Evolutionary conservation across 371 early-diverging fungal species (phyloP).

Genomic region (Apophysomyces variabilis): DNA sequence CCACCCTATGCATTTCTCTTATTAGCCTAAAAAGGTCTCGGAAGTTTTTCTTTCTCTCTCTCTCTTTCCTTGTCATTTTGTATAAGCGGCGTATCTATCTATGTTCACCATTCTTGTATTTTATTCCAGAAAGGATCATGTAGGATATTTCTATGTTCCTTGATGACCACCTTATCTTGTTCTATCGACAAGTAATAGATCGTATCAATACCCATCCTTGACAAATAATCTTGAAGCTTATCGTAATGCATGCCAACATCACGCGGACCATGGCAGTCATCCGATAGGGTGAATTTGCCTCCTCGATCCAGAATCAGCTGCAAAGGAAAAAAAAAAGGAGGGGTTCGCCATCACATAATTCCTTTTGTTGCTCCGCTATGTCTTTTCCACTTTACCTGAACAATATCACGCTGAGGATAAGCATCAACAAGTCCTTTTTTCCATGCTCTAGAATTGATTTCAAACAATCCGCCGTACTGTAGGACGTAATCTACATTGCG

Average conservation of each 20-base stretch:
- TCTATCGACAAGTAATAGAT: slow-evolving; percentile 51
- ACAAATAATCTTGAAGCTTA: slow-evolving; percentile 57
- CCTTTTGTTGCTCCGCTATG: too few species aligned
- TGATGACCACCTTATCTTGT: slow-evolving; percentile 19
- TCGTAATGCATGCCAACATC: slow-evolving; percentile 88
- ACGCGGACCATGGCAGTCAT: slow-evolving; percentile 91
- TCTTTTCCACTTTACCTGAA: slow-evolving; percentile 53
- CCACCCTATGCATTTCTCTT: too few species aligned
- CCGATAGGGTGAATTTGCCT: slow-evolving; percentile 84
- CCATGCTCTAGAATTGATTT: slow-evolving; percentile 92
- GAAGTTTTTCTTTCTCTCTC: too few species aligned
- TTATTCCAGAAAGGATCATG: slow-evolving; percentile 45
- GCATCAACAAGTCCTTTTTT: slow-evolving; percentile 87
- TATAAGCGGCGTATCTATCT: neutral
- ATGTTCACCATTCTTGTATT: slow-evolving; percentile 33
- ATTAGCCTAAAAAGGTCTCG: too few species aligned
- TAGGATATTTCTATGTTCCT: slow-evolving; percentile 34
- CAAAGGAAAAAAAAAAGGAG: neutral
- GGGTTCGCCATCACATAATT: too few species aligned
- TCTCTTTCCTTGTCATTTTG: too few species aligned
- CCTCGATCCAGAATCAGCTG: slow-evolving; percentile 68
- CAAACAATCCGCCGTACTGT: slow-evolving; percentile 86
- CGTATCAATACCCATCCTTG: slow-evolving; percentile 46
- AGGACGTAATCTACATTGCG: slow-evolving; percentile 86
- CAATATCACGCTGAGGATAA: slow-evolving; percentile 84